phyloP scores from a whole-genome alignment of 768 basidiomycete species.

The Trametes cinnabarina region DNA sequence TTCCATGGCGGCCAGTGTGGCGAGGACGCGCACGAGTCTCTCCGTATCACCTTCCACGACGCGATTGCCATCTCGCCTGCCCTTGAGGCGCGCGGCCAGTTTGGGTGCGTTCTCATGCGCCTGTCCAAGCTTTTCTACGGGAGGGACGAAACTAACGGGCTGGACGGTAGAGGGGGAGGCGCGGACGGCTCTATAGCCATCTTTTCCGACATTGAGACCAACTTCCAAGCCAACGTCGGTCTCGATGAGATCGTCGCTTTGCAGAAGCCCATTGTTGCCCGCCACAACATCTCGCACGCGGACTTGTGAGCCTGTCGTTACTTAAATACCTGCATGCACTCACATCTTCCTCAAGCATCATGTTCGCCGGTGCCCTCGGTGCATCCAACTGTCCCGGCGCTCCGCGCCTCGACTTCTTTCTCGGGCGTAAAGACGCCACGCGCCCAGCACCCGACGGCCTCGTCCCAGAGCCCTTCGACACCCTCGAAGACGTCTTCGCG shows the following conservation, averaged over 20 bases:
- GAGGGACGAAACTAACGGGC: background rate
- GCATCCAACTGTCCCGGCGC: slow-evolving; percentile 39
- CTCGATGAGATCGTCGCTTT: slow-evolving; percentile 22
- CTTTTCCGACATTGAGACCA: slow-evolving; percentile 20
- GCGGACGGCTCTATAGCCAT: slow-evolving; percentile 25
- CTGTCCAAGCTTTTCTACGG: too few species aligned
- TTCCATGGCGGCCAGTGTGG: slow-evolving; percentile 32
- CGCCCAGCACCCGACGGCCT: slow-evolving; percentile 11
- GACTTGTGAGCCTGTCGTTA: slow-evolving; percentile 40
- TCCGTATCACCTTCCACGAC: slow-evolving; percentile 31
- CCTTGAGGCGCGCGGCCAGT: slow-evolving; percentile 6
- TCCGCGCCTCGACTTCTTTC: slow-evolving; percentile 37
- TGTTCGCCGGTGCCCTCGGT: slow-evolving; percentile 37
- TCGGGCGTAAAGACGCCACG: slow-evolving; percentile 27
- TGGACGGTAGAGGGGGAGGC: slow-evolving; percentile 20
- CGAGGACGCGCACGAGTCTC: slow-evolving; percentile 31
- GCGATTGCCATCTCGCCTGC: slow-evolving; percentile 20
- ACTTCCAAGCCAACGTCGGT: slow-evolving; percentile 12
- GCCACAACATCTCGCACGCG: slow-evolving; percentile 41
- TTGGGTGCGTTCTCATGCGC: slow-evolving; percentile 10
- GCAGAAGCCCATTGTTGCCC: slow-evolving; percentile 36
- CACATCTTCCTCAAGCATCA: slow-evolving; percentile 26
- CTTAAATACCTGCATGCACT: background rate
- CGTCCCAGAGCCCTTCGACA: slow-evolving; percentile 16
- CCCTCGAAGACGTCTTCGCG: slow-evolving; percentile 21